Evolutionary conservation across 208 protist genomes (phyloP).

Genomic region (Trypanosomatidae sp.): DNA sequence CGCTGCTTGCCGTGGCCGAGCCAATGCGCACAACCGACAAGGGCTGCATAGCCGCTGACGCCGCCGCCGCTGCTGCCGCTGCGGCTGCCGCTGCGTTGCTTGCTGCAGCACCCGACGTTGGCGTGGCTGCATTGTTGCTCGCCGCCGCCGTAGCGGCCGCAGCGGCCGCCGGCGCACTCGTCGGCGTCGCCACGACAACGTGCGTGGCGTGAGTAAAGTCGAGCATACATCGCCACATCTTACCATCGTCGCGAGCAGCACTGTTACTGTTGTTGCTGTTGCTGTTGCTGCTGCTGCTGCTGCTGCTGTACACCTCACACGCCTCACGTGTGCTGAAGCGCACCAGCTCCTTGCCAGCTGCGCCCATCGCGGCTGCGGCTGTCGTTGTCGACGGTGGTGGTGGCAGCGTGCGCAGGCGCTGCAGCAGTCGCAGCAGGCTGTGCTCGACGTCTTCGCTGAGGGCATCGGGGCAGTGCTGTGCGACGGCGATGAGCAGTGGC

Average conservation of each 20-base stretch:
- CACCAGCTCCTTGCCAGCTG: constrained; percentile 11
- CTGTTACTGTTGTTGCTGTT: too few relatives aligned
- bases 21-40: too few relatives aligned
- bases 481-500: constrained; percentile 48
- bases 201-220: constrained; percentile 46
- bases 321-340: constrained; percentile 57
- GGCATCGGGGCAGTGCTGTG: constrained; percentile 30
- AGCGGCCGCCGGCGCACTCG: constrained; percentile 21
- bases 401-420: constrained; percentile 1
- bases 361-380: too few relatives aligned
- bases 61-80: constrained; percentile 14
- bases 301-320: constrained; percentile 76
- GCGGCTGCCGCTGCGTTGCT: constrained; percentile 17
- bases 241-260: constrained; percentile 6
- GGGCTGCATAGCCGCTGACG: constrained; percentile 7
- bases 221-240: constrained; percentile 36
- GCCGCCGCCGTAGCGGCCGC: too few relatives aligned
- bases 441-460: constrained; percentile 19
- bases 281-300: too few relatives aligned
- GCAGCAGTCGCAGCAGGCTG: constrained; percentile 14
- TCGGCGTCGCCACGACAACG: constrained; percentile 38
- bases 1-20: too few relatives aligned
- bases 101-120: too few relatives aligned
- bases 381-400: too few relatives aligned
- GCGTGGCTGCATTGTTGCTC: too few relatives aligned